These are phyloP conservation scores for Effrenium voratum DNA, from an alignment of 73 alveolate genomes.

Conservation along the genomic window DNA sequence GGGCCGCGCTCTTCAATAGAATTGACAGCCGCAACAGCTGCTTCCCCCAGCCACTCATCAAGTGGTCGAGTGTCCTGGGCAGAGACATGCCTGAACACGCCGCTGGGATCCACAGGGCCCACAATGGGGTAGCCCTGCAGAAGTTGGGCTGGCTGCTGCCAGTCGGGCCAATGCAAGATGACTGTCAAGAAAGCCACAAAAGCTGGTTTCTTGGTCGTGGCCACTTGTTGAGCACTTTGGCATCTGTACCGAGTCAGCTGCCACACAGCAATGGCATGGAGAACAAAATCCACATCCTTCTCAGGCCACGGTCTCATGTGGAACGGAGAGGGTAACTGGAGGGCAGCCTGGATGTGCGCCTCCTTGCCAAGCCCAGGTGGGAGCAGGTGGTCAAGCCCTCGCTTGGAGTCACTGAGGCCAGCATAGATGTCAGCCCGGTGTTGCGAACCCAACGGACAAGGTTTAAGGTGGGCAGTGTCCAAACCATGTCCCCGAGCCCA, in stretches of 20 bases:
- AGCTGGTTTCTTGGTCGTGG: neutral
- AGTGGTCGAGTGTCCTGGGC: too few species aligned
- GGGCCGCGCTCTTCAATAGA: neutral
- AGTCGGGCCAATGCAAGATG: conserved; percentile 17
- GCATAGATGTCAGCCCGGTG: neutral
- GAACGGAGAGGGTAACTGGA: neutral
- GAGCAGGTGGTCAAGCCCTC: neutral
- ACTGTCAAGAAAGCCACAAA: neutral
- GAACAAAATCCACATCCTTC: neutral
- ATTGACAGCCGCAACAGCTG: neutral
- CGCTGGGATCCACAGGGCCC: neutral
- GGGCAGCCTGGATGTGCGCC: neutral
- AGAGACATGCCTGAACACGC: neutral
- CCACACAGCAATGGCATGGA: neutral
- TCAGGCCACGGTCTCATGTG: neutral
- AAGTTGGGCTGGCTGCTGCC: neutral
- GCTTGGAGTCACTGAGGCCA: neutral
- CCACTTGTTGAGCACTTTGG: neutral
- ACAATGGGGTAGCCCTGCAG: neutral
- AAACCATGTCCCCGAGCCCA: neutral
- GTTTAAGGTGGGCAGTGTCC: neutral
- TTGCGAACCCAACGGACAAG: neutral
- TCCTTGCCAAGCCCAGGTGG: conserved; percentile 15
- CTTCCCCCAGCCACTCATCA: neutral
- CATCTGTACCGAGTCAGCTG: neutral